Base-by-base conservation (phyloP, 768 basidiomycete genomes). In the Tephrocybe sp. region DNA sequence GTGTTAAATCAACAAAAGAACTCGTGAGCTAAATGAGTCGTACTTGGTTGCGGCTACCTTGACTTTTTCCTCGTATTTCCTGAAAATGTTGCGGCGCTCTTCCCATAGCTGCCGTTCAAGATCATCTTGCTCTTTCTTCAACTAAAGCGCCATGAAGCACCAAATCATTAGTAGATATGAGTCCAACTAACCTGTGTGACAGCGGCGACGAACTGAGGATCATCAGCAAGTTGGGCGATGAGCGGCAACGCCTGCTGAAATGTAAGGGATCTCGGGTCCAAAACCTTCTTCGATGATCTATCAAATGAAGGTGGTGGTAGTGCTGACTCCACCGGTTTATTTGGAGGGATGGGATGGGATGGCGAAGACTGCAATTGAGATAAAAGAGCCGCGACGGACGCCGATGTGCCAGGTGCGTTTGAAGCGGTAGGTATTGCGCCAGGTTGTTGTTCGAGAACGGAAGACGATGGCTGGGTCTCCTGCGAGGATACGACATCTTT, bases 241-340 rank as follows among this genome's bases (percentile, higher is more conserved):
- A 75, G 68, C 3, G 87, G 82, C 22, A 92, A 71, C 0, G 88
- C 78, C 56, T 91, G 84, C 55, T 84, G 85, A 62, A 88, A 91
- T 24, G 83, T 76, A 51, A 77, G 68, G 19, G 65, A 65, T 46
- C 73, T 77, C 42, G 77, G 53, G 55, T 84, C 77, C 35, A 73
- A 60, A n/a, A 54, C 59, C 47, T 49, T 35, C 4, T 34, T 37
- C 24, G 44, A 9, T 16, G 49, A n/a, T 39, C 18, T 11, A 44
- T 24, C 21, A 43, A 22, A 37, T 13, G 19, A 46, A 31, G 19
- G 49, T 37, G 25, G 61, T 49, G 32, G 47, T 25, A 19, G 28
- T 34, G 28, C 49, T 41, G 48, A 32, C 52, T 55, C 41, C 6
- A 11, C 47, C 27, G 44, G 26, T 9, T 50, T 37, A 42, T 21